Conservation (phyloP, 768 basidiomycete genomes). For the Agaricus sinodeliciosus region DNA sequence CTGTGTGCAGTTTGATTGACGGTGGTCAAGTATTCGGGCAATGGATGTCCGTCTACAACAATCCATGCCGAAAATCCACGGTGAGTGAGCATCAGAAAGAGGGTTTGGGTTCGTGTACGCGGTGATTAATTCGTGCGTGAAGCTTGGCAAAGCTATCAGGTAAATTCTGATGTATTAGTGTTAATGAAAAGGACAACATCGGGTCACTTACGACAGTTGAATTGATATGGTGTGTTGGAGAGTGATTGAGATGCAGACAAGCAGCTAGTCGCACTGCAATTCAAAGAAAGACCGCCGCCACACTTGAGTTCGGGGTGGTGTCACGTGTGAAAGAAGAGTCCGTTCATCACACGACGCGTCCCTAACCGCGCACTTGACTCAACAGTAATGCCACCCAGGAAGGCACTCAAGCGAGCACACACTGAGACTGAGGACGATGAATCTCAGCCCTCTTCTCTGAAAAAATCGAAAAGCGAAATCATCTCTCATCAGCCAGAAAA, state of each 20-base stretch:
- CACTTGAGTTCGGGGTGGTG: too few species aligned
- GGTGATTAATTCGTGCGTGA: not conserved
- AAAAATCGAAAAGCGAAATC: constrained; percentile 15
- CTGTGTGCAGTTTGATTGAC: constrained; percentile 35
- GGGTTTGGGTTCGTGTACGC: not conserved
- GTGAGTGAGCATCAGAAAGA: constrained; percentile 39
- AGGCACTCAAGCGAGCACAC: constrained; percentile 6
- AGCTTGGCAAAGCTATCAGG: too few species aligned
- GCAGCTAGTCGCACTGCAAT: too few species aligned
- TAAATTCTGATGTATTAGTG: too few species aligned
- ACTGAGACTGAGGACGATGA: constrained; percentile 19
- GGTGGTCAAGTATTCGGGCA: constrained; percentile 53
- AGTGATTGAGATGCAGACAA: too few species aligned
- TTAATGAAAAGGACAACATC: not conserved
- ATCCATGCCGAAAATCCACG: constrained; percentile 71
- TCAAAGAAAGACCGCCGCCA: too few species aligned
- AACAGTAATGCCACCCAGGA: constrained; percentile 8
- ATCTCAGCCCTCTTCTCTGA: constrained; percentile 15
- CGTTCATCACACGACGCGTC: not conserved
- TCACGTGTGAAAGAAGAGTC: not conserved
- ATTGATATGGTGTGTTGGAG: too few species aligned
- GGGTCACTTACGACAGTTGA: not conserved
- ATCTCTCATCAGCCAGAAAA: constrained; percentile 20
- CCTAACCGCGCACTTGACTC: not conserved
- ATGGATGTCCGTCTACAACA: constrained; percentile 35